A percentile compares a stretch with the other conserved stretches of the same genome.
These are phyloP conservation scores for Orbilia quercus DNA, from an alignment of 2,329 filamentous ascomycete species.

Conservation along the genomic window DNA sequence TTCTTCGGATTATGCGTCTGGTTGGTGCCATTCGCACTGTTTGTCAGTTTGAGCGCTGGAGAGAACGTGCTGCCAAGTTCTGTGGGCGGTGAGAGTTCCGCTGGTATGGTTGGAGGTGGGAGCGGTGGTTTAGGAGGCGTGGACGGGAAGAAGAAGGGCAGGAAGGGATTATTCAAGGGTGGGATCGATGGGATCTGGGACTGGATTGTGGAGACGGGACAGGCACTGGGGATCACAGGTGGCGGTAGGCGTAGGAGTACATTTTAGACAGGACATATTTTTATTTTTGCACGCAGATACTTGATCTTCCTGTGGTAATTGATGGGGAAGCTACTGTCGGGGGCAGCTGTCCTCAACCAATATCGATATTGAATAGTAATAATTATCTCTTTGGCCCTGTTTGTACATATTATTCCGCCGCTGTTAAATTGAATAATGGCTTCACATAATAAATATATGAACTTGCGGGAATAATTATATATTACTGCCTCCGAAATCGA, in stretches of 20 bases:
- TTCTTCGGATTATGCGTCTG: conserved; percentile 97
- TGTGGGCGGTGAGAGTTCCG: conserved; percentile 74
- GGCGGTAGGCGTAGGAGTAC: conserved; percentile 54
- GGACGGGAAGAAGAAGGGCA: conserved; percentile 64
- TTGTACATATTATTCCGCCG: not conserved
- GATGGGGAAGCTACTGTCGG: not conserved
- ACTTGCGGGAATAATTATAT: too few species aligned
- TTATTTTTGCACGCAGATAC: not conserved
- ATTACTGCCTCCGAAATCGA: not conserved
- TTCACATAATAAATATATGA: too few species aligned
- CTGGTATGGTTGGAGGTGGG: conserved; percentile 56
- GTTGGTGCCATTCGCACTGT: conserved; percentile 94
- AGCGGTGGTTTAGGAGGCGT: not conserved
- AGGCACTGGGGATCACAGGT: conserved; percentile 56
- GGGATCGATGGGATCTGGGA: conserved; percentile 71
- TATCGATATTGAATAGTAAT: not conserved
- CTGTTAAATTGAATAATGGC: too few species aligned
- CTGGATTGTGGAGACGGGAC: conserved; percentile 65
- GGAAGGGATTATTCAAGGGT: conserved; percentile 75
- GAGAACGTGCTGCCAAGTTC: conserved; percentile 96
- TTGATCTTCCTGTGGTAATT: not conserved
- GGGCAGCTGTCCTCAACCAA: too few species aligned
- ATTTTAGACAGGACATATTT: conserved; percentile 13
- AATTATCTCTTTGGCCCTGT: not conserved
- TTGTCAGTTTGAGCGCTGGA: conserved; percentile 91